Base-by-base conservation (phyloP, 2,329 filamentous ascomycete species). In the Hawksworthiomyces lignivorus region DNA sequence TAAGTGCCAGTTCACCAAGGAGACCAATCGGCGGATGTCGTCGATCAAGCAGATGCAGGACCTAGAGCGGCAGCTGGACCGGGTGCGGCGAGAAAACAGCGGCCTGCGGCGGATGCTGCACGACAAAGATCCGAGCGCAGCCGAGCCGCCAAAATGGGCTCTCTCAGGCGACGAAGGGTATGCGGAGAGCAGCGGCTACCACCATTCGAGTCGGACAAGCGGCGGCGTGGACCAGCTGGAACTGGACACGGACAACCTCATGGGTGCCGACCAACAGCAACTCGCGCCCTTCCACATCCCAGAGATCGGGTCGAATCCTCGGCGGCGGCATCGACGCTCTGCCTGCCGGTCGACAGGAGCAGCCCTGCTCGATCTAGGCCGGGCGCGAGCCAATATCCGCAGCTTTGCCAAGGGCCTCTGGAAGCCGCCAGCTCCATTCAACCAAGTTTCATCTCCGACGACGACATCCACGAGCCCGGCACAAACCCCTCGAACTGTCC, bases 31-130 rank as follows among this genome's bases (percentile, higher is more conserved):
- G 45, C 80, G 92, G 48, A 98, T 98, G 92, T 97, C 92, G 15
- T 97, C 90, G 2, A 97, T 97, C 66, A 98, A 97, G 76, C 92
- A 96, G 69, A 86, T 97, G 11, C 92, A 97, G 63, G 92, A 98
- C 60, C 72, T 98, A 20, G 90, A 97, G 64, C 92, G 87, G 62
- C 89, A 96, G 62, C 77, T 96, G 55, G 77, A 84, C 35, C 75
- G 82, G 39, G 74, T 92, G 30, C 85, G 82, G 57, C 80, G 87
- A 44, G 85, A 95, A 60, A 89, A 95, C 55, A 73, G 70, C 43
- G 82, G 80, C 47, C 67, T 95, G 29, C 78, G 79, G 39, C 79
- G 82, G 22, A 76, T 81, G 54, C 64, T 87, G 32, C 64, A 68
- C 31, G 69, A 72, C 36, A 26, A 26, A 12, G 12, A 8, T 2